Percentiles rank a stretch among this genome's conserved stretches.
phyloP scores from a whole-genome alignment of 2,329 filamentous ascomycete genomes.

The Tolypocladium amazonense region DNA sequence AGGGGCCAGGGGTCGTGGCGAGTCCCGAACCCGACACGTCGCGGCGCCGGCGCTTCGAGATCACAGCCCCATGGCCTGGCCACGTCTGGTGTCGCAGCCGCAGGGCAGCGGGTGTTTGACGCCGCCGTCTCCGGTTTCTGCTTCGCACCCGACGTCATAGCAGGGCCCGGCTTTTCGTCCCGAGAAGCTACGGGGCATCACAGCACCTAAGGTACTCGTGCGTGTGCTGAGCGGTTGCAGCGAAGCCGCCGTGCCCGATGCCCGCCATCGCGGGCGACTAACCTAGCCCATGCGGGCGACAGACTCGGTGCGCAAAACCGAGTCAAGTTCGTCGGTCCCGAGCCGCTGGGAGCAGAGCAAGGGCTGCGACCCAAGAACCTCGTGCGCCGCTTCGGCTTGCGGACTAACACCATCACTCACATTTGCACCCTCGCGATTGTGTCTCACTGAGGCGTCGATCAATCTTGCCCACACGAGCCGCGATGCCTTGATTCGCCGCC shows the following conservation, averaged over 20 bases:
- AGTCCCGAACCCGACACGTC: not conserved
- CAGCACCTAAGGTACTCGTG: no score
- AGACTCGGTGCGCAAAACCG: not conserved
- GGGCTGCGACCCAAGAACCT: not conserved
- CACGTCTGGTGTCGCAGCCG: not conserved
- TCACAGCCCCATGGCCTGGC: not conserved
- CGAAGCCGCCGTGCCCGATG: not conserved
- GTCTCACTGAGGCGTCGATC: not conserved
- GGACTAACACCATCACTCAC: not conserved
- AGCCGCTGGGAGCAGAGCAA: not conserved
- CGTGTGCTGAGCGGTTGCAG: no score
- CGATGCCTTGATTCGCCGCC: not conserved
- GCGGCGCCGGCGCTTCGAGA: not conserved
- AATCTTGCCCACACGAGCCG: not conserved
- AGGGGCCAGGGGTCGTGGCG: constrained; percentile 1
- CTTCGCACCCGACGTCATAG: not conserved
- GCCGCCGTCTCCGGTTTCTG: not conserved
- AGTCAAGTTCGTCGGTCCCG: not conserved
- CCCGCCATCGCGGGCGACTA: not conserved
- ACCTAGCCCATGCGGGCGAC: not conserved
- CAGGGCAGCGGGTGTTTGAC: not conserved
- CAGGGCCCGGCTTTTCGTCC: no score
- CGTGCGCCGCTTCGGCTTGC: not conserved
- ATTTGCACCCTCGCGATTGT: not conserved
- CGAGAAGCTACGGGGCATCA: not conserved